phyloP scores from a whole-genome alignment of 208 protist species.

The Leishmania tarentolae region DNA sequence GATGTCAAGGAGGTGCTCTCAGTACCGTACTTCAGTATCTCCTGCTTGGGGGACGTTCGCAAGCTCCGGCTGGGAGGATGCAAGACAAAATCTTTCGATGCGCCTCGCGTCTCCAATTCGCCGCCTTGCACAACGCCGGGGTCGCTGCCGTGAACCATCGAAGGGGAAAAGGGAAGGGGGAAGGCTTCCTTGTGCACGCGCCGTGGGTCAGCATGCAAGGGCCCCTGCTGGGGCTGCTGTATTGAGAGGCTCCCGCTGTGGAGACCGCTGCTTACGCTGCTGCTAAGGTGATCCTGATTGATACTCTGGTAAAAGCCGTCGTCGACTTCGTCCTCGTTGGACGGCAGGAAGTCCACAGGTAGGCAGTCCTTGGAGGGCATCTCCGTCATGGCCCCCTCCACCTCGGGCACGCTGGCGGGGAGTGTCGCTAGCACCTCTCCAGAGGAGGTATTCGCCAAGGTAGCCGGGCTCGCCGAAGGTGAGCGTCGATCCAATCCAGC shows the following conservation, averaged over 20 bases:
- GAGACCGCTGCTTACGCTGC: conserved; percentile 12
- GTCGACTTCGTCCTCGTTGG: conserved; percentile 31
- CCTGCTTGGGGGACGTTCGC: conserved; percentile 3
- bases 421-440: neutral
- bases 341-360: conserved; percentile 25
- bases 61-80: neutral
- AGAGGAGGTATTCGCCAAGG: neutral
- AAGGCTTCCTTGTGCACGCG: neutral
- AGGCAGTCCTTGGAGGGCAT: conserved; percentile 21
- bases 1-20: conserved; percentile 25
- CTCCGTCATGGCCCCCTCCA: conserved; percentile 4
- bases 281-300: conserved; percentile 4
- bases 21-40: conserved; percentile 26
- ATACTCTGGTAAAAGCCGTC: conserved; percentile 35
- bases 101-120: neutral
- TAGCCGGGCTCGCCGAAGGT: conserved; percentile 8
- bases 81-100: neutral
- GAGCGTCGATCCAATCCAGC: conserved; percentile 12
- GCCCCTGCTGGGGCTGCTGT: neutral
- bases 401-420: neutral
- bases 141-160: neutral
- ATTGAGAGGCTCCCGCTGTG: conserved; percentile 2
- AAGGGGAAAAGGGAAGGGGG: conserved; percentile 3
- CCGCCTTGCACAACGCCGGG: neutral
- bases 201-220: neutral